Evolutionary conservation across 129 eudicot species (phyloP).

Genomic region (Chrysanthemum seticuspe): DNA sequence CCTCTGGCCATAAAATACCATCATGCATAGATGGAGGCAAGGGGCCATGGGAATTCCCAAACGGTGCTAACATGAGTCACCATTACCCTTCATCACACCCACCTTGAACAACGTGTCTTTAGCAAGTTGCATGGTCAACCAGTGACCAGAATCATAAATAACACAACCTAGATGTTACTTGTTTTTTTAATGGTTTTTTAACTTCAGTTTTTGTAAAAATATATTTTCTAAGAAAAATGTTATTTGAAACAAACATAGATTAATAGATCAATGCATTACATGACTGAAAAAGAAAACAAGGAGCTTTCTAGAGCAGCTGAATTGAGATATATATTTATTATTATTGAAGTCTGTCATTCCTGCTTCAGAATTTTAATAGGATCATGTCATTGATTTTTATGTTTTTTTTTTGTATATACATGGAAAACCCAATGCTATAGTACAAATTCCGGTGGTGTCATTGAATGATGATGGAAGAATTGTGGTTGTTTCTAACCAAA

Average conservation of each 20-base stretch:
- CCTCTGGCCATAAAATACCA: too few relatives aligned
- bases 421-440: constrained; percentile 37
- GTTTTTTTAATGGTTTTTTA: neutral
- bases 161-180: too few relatives aligned
- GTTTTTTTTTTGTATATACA: neutral
- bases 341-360: neutral
- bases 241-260: neutral
- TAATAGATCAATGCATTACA: neutral
- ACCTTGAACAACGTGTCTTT: too few relatives aligned
- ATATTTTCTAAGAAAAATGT: neutral
- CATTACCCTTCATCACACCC: too few relatives aligned
- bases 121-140: too few relatives aligned
- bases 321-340: neutral
- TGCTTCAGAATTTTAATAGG: neutral
- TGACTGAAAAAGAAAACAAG: neutral
- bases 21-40: too few relatives aligned
- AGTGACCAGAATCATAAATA: too few relatives aligned
- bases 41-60: too few relatives aligned
- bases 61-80: too few relatives aligned
- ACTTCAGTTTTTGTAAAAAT: neutral
- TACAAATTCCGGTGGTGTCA: constrained; percentile 87
- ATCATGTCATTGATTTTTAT: neutral
- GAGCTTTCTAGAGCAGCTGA: neutral
- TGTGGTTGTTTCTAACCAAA: constrained; percentile 51
- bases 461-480: constrained; percentile 88